Evolutionary conservation across 306 rosid genomes (phyloP).

Genomic region (Alnus glutinosa): DNA sequence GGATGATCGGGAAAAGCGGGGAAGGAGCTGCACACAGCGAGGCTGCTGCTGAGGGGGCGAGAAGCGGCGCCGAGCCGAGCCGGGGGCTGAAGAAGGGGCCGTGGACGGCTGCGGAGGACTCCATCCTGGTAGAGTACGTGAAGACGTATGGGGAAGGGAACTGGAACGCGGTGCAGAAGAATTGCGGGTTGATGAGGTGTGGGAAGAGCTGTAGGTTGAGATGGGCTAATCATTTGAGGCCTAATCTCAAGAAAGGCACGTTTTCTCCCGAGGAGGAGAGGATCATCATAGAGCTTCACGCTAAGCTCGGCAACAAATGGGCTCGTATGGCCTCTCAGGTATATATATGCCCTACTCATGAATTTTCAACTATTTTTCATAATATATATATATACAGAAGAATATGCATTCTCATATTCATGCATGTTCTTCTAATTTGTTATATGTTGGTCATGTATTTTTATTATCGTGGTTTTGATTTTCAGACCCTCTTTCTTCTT

Average conservation of each 20-base stretch:
- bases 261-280: constrained; percentile 62
- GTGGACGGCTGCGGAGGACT: constrained; percentile 73
- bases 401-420: background rate
- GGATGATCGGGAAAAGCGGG: constrained; percentile 9
- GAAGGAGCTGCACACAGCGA: constrained; percentile 17
- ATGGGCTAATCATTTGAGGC: constrained; percentile 89
- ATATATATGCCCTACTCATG: background rate
- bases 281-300: constrained; percentile 67
- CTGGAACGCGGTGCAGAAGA: constrained; percentile 77
- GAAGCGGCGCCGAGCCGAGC: constrained; percentile 15
- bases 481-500: no score
- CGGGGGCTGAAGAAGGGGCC: constrained; percentile 67
- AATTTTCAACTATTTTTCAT: background rate
- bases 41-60: background rate
- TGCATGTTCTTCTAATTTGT: background rate
- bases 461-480: no score
- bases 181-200: constrained; percentile 58
- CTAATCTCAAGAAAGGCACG: constrained; percentile 73
- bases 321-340: constrained; percentile 89
- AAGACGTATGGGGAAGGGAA: constrained; percentile 75
- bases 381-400: no score
- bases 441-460: no score
- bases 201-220: constrained; percentile 91
- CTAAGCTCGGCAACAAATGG: constrained; percentile 88
- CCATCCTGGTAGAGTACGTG: constrained; percentile 63